A percentile compares a stretch with the other conserved stretches of the same genome.
Conservation (phyloP, 108 stramenopile species). For the Poteriospumella lacustris region DNA sequence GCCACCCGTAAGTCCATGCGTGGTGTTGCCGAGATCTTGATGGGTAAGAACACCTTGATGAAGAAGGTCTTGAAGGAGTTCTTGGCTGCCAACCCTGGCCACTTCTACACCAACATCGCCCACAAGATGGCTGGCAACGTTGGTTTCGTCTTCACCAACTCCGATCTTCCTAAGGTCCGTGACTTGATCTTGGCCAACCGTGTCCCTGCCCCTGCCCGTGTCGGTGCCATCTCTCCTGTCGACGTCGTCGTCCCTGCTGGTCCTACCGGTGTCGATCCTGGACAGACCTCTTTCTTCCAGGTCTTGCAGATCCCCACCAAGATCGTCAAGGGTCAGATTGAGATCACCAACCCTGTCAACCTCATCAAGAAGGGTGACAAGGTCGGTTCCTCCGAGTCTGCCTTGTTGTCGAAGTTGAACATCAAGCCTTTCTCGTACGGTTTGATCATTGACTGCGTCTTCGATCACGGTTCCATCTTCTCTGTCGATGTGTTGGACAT, state of each 20-base stretch:
- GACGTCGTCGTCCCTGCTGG: conserved; percentile 93
- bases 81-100: conserved; percentile 79
- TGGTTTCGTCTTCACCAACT: conserved; percentile 99
- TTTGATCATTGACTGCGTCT: conserved; percentile 75
- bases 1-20: conserved; percentile 79
- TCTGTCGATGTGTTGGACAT: conserved; percentile 68
- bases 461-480: conserved; percentile 91
- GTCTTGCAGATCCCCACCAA: conserved; percentile 89
- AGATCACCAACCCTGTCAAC: conserved; percentile 89
- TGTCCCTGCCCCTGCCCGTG: conserved; percentile 93
- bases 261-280: conserved; percentile 98
- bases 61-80: conserved; percentile 85
- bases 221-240: conserved; percentile 81
- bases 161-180: conserved; percentile 79
- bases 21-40: conserved; percentile 84
- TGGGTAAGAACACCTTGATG: conserved; percentile 99
- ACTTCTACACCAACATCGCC: conserved; percentile 69
- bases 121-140: conserved; percentile 84
- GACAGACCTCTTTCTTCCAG: conserved; percentile 99
- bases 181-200: conserved; percentile 60
- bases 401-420: conserved; percentile 85
- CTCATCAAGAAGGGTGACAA: conserved; percentile 80
- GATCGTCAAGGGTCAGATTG: conserved; percentile 79
- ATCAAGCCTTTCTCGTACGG: conserved; percentile 98
- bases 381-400: conserved; percentile 64